Base-by-base conservation (phyloP, 371 early-diverging fungal genomes). In the Mucor saturninus region DNA sequence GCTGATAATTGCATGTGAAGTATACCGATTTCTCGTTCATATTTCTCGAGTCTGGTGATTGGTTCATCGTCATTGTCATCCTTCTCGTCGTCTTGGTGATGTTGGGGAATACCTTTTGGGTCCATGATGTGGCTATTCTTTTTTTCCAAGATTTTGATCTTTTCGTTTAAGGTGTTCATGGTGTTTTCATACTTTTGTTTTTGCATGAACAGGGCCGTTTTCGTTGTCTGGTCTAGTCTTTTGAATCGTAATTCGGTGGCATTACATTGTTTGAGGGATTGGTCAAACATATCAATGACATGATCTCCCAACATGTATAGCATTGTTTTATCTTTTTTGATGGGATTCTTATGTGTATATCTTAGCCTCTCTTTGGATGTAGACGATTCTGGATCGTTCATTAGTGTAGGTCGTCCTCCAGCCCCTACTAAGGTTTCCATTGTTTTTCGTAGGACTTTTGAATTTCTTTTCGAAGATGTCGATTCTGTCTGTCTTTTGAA, bases 251-350 rank as follows among this genome's bases (percentile, higher is more conserved):
- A 42, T 56, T 56, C 56, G 42, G 45, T 43, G 14, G 45, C 32
- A 32, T 26, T 56, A 3, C 45, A 56, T 56, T 56, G 56, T 14
- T 56, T 40, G 5, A 56, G 43, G 1, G 32, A 11, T 9, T 56
- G 30, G 11, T 48, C 46, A 37, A 35, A 48, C 58, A 58, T 45
- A 21, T 48, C 48, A 21, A 32, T 58, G 9, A 58, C 31, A 10
- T 48, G 35, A 26, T 45, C 49, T 21, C 48, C 37, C 26, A 56
- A 56, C 28, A 31, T 43, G 7, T 56, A 35, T 35, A 35, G 8
- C 35, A 35, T 35, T 4, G 6, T 35, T 35, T 8, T 4, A 9
- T 4, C n/a, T 26, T 50, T 50, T 50, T 35, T 35, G 35, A 35
- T 35, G 4, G 35, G 35, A 35, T 35, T 35, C 35, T 15, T n/a